A percentile compares a stretch with the other conserved stretches of the same genome.
These are phyloP conservation scores for Colletotrichum tabaci DNA, from an alignment of 2,329 filamentous ascomycete genomes.

Conservation along the genomic window DNA sequence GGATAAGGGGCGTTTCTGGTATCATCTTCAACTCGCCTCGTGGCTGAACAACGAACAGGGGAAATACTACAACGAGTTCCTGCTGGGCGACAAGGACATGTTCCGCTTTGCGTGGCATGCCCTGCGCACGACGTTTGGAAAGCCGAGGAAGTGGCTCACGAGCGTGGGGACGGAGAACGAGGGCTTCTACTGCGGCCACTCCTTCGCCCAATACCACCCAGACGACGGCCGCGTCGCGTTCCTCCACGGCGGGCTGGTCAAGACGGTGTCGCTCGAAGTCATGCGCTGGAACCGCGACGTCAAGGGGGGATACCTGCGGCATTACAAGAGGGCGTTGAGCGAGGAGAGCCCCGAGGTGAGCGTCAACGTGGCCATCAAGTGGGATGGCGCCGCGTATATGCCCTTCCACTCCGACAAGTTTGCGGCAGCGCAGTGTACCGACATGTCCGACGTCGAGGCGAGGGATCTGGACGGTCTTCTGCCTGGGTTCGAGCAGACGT, in stretches of 20 bases:
- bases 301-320: slow-evolving; percentile 22
- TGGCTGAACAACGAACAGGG: slow-evolving; percentile 37
- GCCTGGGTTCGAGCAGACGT: slow-evolving; percentile 31
- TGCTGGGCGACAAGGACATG: slow-evolving; percentile 37
- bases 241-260: slow-evolving; percentile 30
- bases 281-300: slow-evolving; percentile 31
- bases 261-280: slow-evolving; percentile 30
- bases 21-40: slow-evolving; percentile 34
- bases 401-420: slow-evolving; percentile 12
- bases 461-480: slow-evolving; percentile 27
- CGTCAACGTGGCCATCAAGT: slow-evolving; percentile 30
- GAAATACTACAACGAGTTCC: slow-evolving; percentile 23
- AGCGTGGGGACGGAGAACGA: slow-evolving; percentile 36
- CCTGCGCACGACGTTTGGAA: slow-evolving; percentile 20
- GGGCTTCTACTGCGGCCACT: slow-evolving; percentile 32
- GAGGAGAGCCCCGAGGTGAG: slow-evolving; percentile 26
- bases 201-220: slow-evolving; percentile 37
- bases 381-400: slow-evolving; percentile 30
- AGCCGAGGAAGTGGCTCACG: slow-evolving; percentile 26
- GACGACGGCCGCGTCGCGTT: slow-evolving; percentile 31
- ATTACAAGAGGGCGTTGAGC: slow-evolving; percentile 29
- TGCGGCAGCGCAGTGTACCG: slow-evolving; percentile 30
- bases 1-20: slow-evolving; percentile 36
- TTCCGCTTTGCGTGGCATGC: slow-evolving; percentile 38
- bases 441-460: slow-evolving; percentile 29